Evolutionary conservation across 2,329 filamentous ascomycete species (phyloP).

Genomic region (Clonostachys sp.): DNA sequence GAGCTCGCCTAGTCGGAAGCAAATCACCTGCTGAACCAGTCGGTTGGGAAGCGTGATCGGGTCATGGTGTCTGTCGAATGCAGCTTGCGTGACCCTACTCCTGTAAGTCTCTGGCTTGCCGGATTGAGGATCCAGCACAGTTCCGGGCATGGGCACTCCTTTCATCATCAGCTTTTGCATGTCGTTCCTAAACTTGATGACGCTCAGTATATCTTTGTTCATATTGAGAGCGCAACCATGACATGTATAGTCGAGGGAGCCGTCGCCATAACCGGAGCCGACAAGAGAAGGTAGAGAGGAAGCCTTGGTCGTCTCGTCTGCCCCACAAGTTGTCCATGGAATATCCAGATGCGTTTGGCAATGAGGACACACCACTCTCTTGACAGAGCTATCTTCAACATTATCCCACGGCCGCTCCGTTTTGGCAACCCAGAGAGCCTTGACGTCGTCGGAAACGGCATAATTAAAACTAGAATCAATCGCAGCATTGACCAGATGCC

Average conservation of each 20-base stretch:
- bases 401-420: conserved; percentile 58
- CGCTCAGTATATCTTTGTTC: conserved; percentile 54
- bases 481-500: conserved; percentile 49
- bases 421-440: conserved; percentile 35
- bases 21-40: not conserved
- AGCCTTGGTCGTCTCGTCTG: conserved; percentile 14
- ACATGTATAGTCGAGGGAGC: conserved; percentile 46
- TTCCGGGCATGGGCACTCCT: conserved; percentile 61
- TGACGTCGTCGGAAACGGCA: conserved; percentile 34
- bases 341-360: conserved; percentile 39
- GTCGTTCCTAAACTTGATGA: conserved; percentile 47
- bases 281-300: conserved; percentile 5
- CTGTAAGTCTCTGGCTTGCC: conserved; percentile 36
- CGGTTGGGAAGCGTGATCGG: not conserved
- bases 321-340: conserved; percentile 56
- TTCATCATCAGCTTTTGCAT: not conserved
- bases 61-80: not conserved
- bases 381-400: conserved; percentile 39
- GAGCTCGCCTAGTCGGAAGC: not conserved
- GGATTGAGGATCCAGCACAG: conserved; percentile 47
- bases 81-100: not conserved
- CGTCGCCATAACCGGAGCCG: conserved; percentile 56
- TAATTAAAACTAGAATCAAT: conserved; percentile 60
- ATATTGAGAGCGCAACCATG: conserved; percentile 41
- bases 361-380: conserved; percentile 47